These are phyloP conservation scores for Arabidopsis hybrid DNA, from an alignment of 441 rosid genomes.

Conservation along the genomic window DNA sequence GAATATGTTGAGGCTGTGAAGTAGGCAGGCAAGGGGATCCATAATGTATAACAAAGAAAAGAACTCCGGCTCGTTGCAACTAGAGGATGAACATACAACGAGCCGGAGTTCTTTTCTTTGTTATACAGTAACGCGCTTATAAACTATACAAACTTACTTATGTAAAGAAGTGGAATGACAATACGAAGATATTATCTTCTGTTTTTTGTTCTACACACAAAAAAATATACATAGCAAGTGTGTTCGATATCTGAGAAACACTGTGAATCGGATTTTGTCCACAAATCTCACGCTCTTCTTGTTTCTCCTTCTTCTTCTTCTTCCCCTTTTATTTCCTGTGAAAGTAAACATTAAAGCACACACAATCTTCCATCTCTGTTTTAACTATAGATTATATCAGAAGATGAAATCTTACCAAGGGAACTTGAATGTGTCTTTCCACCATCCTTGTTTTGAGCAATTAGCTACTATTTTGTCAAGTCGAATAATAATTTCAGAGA, in stretches of 20 bases:
- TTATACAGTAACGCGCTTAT: conserved; percentile 6
- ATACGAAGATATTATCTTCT: too few relatives aligned
- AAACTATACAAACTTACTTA: conserved; percentile 18
- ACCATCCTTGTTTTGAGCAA: conserved; percentile 84
- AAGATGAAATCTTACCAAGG: conserved; percentile 56
- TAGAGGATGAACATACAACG: too few relatives aligned
- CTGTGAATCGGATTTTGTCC: neutral
- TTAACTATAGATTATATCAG: neutral
- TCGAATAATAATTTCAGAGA: conserved; percentile 74
- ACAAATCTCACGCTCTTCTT: conserved; percentile 18
- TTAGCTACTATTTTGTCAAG: conserved; percentile 65
- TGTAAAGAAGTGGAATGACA: neutral
- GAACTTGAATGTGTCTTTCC: conserved; percentile 83
- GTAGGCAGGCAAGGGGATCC: too few relatives aligned
- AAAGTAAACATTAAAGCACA: neutral
- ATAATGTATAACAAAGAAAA: neutral
- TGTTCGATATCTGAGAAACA: conserved; percentile 1
- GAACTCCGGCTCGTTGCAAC: neutral
- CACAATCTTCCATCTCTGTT: conserved; percentile 2
- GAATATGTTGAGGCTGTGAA: too few relatives aligned
- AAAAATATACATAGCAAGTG: conserved; percentile 5
- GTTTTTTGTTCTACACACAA: conserved; percentile 21
- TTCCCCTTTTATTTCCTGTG: conserved; percentile 50
- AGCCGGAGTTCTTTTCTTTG: neutral
- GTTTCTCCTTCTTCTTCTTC: conserved; percentile 23